Evolutionary conservation across 768 basidiomycete species (phyloP).

Genomic region (Sporobolomyces phaffii): DNA sequence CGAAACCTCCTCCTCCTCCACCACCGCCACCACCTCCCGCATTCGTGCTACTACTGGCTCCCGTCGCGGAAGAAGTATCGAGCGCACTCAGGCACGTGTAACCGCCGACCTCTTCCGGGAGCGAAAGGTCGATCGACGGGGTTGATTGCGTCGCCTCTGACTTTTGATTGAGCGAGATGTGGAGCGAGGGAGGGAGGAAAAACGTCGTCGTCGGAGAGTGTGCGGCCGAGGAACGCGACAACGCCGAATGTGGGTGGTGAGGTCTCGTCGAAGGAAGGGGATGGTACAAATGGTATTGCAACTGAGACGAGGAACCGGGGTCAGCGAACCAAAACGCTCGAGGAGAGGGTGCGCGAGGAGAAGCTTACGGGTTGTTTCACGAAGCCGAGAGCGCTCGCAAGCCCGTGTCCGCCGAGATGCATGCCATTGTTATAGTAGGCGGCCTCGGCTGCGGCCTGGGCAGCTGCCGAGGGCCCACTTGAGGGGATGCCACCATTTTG

Average conservation of each 20-base stretch:
- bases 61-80: slow-evolving; percentile 47
- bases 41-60: neutral
- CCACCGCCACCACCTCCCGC: too few species aligned
- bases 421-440: slow-evolving; percentile 41
- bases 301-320: slow-evolving; percentile 50
- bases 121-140: slow-evolving; percentile 50
- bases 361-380: slow-evolving; percentile 60
- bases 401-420: slow-evolving; percentile 13
- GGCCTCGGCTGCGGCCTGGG: slow-evolving; percentile 22
- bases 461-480: neutral
- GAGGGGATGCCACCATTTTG: slow-evolving; percentile 14
- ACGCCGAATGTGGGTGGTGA: slow-evolving; percentile 49
- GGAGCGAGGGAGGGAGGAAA: slow-evolving; percentile 76
- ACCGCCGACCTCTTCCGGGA: slow-evolving; percentile 82
- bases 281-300: slow-evolving; percentile 90
- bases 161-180: slow-evolving; percentile 48
- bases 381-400: slow-evolving; percentile 26
- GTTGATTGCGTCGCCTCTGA: slow-evolving; percentile 44
- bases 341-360: slow-evolving; percentile 21
- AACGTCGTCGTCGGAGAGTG: slow-evolving; percentile 51
- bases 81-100: slow-evolving; percentile 83
- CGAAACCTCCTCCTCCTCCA: too few species aligned
- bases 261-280: slow-evolving; percentile 58
- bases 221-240: slow-evolving; percentile 38
- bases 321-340: neutral